A percentile compares a stretch with the other conserved stretches of the same genome.
These are phyloP conservation scores for Beauveria sp. DNA, from an alignment of 2,329 filamentous ascomycete species.

Conservation along the genomic window DNA sequence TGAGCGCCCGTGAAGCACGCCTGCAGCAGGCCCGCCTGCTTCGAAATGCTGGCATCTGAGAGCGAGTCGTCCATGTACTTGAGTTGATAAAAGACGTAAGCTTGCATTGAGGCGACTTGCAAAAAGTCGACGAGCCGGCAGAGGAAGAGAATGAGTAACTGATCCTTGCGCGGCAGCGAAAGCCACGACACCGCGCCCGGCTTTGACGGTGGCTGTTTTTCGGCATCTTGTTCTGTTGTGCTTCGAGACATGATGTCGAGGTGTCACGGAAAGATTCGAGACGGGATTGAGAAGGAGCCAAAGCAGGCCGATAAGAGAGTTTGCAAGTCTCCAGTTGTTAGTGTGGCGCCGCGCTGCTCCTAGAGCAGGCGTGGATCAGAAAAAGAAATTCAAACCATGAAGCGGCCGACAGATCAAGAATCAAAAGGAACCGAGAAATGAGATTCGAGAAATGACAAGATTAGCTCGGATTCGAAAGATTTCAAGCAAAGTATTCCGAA, in stretches of 20 bases:
- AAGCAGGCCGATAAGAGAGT: not conserved
- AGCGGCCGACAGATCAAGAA: not conserved
- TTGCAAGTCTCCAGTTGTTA: not conserved
- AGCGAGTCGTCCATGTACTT: conserved; percentile 54
- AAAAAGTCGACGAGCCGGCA: conserved; percentile 67
- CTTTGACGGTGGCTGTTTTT: not conserved
- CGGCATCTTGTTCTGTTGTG: not conserved
- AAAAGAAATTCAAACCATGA: not conserved
- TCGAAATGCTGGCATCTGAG: conserved; percentile 49
- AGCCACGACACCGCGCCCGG: conserved; percentile 53
- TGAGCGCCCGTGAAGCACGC: conserved; percentile 67
- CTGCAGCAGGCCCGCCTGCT: conserved; percentile 62
- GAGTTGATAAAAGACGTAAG: conserved; percentile 71
- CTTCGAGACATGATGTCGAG: not conserved
- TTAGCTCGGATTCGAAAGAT: not conserved
- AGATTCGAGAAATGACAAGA: not conserved
- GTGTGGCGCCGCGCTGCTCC: not conserved
- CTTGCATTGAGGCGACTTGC: conserved; percentile 59
- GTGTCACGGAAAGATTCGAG: not conserved
- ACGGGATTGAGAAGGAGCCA: too few relatives aligned
- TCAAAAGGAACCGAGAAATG: not conserved
- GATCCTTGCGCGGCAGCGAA: conserved; percentile 61
- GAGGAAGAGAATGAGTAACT: conserved; percentile 61
- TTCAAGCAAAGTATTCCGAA: not conserved
- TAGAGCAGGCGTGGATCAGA: not conserved